A percentile compares a stretch with the other conserved stretches of the same genome.
These are phyloP conservation scores for Tuber melanosporum DNA, from an alignment of 495 filamentous ascomycete genomes.

Conservation along the genomic window DNA sequence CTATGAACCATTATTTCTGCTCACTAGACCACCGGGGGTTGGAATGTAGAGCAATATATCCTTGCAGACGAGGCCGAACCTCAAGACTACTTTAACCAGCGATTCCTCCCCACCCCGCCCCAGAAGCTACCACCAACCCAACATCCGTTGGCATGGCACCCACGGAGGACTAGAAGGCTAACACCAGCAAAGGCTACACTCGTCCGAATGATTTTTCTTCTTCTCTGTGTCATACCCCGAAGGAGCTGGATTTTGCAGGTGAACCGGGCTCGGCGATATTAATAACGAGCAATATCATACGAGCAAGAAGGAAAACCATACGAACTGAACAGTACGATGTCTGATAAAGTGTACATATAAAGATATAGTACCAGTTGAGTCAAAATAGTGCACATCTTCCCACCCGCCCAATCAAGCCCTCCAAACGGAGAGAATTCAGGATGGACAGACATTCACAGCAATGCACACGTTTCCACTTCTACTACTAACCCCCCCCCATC, in stretches of 20 bases:
- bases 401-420: neutral
- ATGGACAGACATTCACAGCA: neutral
- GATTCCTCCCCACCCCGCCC: neutral
- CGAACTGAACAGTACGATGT: neutral
- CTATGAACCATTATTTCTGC: neutral
- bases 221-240: too few relatives aligned
- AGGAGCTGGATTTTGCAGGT: too few relatives aligned
- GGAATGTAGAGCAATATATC: neutral
- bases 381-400: neutral
- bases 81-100: neutral
- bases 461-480: neutral
- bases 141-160: neutral
- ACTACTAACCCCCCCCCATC: neutral
- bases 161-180: neutral
- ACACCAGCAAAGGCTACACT: neutral
- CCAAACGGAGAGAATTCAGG: neutral
- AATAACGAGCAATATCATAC: neutral
- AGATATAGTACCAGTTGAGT: neutral
- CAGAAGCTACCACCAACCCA: neutral
- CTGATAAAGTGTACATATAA: neutral
- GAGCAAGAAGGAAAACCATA: neutral
- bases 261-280: neutral
- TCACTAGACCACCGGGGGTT: neutral
- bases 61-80: neutral
- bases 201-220: neutral